phyloP scores from a whole-genome alignment of 331 rosid genomes.

The Cydonia oblonga region DNA sequence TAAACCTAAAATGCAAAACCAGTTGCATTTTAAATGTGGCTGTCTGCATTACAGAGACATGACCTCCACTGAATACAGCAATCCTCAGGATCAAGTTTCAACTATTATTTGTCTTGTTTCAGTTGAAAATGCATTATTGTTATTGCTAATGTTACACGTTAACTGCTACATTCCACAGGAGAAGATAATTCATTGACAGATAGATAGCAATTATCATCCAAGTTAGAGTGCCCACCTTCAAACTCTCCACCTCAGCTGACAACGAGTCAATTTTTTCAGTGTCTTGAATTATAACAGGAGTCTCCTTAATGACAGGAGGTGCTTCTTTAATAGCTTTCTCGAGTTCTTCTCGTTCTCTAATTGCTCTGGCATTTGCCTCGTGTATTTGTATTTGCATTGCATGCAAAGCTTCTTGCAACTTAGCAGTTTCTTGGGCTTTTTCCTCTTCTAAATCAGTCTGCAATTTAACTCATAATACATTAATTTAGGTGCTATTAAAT shows the following conservation, averaged over 20 bases:
- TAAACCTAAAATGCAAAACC: not conserved
- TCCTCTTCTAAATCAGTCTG: conserved; percentile 98
- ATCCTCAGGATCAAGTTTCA: not conserved
- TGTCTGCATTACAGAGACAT: not conserved
- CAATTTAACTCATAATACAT: conserved; percentile 17
- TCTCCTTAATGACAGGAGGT: conserved; percentile 96
- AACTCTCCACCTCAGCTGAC: conserved; percentile 63
- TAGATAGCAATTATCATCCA: not conserved
- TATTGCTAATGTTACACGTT: not conserved
- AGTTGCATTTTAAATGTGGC: not conserved
- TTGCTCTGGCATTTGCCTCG: conserved; percentile 76
- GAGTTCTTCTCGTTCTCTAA: conserved; percentile 78
- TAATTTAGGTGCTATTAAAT: conserved; percentile 5
- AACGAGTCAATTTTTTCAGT: conserved; percentile 78
- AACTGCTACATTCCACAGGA: not conserved
- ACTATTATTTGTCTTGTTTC: not conserved
- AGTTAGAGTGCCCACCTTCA: conserved; percentile 50
- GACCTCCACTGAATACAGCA: not conserved
- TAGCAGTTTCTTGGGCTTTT: conserved; percentile 68
- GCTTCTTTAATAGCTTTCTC: conserved; percentile 88
- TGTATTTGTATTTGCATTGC: conserved; percentile 76
- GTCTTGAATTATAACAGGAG: conserved; percentile 86
- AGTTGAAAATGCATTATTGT: not conserved
- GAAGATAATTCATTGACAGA: not conserved
- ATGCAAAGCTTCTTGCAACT: conserved; percentile 69